A percentile compares a stretch with the other conserved stretches of the same genome.
Evolutionary conservation across 768 basidiomycete species (phyloP).

Genomic region (Hemileccinum rubropunctum): DNA sequence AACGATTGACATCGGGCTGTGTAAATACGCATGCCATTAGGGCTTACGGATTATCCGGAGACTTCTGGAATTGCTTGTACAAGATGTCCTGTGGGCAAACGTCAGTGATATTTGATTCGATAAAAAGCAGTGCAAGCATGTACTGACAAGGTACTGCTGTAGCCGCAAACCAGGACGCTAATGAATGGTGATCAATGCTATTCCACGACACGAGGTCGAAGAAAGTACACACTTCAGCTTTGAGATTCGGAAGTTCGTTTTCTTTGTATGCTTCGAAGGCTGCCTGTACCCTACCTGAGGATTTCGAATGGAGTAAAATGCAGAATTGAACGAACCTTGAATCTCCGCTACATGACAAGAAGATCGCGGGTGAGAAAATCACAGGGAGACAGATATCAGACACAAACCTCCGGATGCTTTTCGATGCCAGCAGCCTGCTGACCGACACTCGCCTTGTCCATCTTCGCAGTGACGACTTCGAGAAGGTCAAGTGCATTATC

Average conservation of each 20-base stretch:
- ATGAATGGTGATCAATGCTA: slow-evolving; percentile 11
- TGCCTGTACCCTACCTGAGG: slow-evolving; percentile 42
- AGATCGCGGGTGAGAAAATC: slow-evolving; percentile 9
- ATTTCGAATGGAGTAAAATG: background rate
- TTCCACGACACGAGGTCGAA: background rate
- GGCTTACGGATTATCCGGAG: slow-evolving; percentile 89
- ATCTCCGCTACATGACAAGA: slow-evolving; percentile 60
- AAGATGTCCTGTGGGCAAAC: slow-evolving; percentile 61
- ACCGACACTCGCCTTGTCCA: slow-evolving; percentile 90
- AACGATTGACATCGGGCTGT: slow-evolving; percentile 6
- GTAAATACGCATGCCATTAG: background rate
- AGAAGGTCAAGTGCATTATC: slow-evolving; percentile 89
- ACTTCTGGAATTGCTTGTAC: slow-evolving; percentile 95
- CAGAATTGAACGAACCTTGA: slow-evolving; percentile 56
- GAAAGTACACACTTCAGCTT: slow-evolving; percentile 59
- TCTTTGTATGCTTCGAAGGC: slow-evolving; percentile 92
- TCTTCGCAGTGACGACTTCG: slow-evolving; percentile 86
- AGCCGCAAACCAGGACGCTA: slow-evolving; percentile 88
- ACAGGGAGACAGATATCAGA: background rate
- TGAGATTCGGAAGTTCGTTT: slow-evolving; percentile 75
- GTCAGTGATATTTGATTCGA: slow-evolving; percentile 2
- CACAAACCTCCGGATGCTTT: slow-evolving; percentile 84
- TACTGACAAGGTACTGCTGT: slow-evolving; percentile 81
- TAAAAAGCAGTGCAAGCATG: background rate
- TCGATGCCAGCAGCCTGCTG: slow-evolving; percentile 85